A percentile compares a stretch with the other conserved stretches of the same genome.
Evolutionary conservation across 768 basidiomycete species (phyloP).

Genomic region (Leccinum truebloodii): DNA sequence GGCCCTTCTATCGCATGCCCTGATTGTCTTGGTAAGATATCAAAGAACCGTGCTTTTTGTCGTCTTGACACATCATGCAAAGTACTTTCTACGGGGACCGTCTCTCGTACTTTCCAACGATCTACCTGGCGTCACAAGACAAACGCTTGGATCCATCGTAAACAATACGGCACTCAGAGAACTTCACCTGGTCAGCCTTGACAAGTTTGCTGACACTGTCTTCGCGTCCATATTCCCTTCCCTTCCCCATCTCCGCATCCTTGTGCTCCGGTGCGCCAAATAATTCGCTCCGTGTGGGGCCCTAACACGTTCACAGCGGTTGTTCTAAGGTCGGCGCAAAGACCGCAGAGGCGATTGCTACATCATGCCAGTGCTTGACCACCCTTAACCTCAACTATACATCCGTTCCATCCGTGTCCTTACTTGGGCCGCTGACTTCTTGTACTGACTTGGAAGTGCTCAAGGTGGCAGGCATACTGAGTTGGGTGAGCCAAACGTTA

Average conservation of each 20-base stretch:
- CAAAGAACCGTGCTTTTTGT: neutral
- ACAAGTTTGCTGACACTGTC: conserved; percentile 49
- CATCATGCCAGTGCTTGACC: conserved; percentile 44
- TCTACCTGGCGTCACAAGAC: conserved; percentile 52
- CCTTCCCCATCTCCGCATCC: conserved; percentile 44
- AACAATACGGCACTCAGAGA: conserved; percentile 38
- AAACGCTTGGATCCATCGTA: conserved; percentile 49
- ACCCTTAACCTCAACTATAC: conserved; percentile 64
- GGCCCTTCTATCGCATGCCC: conserved; percentile 24
- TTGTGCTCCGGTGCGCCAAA: conserved; percentile 54
- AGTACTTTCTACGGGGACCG: conserved; percentile 63
- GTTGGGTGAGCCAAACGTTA: conserved; percentile 48
- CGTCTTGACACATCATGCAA: neutral
- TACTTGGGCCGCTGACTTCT: conserved; percentile 42
- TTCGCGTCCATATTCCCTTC: conserved; percentile 52
- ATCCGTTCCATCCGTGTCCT: conserved; percentile 47
- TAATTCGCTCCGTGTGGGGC: conserved; percentile 5
- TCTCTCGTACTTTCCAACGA: conserved; percentile 47
- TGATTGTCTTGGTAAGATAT: conserved; percentile 54
- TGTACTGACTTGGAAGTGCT: conserved; percentile 50
- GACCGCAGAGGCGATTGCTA: conserved; percentile 46
- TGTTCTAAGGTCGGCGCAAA: conserved; percentile 57
- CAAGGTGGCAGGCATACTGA: conserved; percentile 62
- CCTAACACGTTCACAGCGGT: conserved; percentile 43
- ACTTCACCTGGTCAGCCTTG: conserved; percentile 53